Conservation (phyloP, 495 filamentous ascomycete genomes). For the Cetradonia linearis region DNA sequence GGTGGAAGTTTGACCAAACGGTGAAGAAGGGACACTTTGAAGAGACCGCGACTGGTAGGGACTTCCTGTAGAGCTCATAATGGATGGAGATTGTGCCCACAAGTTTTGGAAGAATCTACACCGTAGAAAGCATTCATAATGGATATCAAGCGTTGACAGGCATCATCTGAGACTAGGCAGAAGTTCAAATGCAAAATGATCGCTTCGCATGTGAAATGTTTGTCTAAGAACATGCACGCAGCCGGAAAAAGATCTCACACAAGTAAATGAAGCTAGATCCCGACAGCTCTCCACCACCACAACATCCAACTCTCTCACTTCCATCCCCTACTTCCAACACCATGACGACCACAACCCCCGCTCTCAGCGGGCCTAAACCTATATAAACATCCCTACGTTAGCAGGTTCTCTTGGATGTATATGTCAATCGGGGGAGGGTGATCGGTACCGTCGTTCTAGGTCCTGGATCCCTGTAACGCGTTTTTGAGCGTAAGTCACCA, state of each 20-base stretch:
- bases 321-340: background rate
- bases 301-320: background rate
- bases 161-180: background rate
- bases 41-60: constrained; percentile 1
- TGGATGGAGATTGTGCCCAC: constrained; percentile 1
- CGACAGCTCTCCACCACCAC: background rate
- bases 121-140: background rate
- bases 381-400: no score
- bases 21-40: constrained; percentile 2
- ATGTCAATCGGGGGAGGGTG: background rate
- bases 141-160: background rate
- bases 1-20: constrained; percentile 8
- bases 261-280: background rate
- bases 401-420: no score
- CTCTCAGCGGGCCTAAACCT: constrained; percentile 15
- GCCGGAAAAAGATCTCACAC: background rate
- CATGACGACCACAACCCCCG: constrained; percentile 16
- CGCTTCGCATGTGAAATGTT: background rate
- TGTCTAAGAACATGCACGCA: background rate
- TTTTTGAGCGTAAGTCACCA: constrained; percentile 91
- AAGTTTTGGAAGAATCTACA: background rate
- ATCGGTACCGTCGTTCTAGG: constrained; percentile 67
- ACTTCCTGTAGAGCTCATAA: constrained; percentile 4
- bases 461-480: constrained; percentile 86
- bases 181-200: no score